Evolutionary conservation across 2,329 filamentous ascomycete species (phyloP).

Genomic region (Aspergillus arachidicola): DNA sequence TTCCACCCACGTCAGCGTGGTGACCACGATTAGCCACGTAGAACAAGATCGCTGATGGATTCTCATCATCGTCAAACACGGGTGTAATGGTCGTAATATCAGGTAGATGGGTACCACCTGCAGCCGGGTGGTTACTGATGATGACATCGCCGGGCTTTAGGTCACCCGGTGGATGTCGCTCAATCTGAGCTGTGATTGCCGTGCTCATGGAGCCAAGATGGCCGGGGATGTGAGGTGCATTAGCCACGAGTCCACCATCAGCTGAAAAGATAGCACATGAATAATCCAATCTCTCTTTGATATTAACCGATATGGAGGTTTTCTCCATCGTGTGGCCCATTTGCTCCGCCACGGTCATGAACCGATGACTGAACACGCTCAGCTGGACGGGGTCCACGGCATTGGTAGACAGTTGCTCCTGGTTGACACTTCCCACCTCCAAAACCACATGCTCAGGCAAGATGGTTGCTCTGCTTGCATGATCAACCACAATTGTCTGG

Average conservation of each 20-base stretch:
- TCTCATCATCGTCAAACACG: constrained; percentile 65
- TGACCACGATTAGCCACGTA: constrained; percentile 75
- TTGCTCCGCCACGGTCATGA: constrained; percentile 83
- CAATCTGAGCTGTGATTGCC: constrained; percentile 72
- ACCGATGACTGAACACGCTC: constrained; percentile 76
- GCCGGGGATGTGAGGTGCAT: constrained; percentile 74
- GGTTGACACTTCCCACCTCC: background rate
- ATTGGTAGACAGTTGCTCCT: background rate
- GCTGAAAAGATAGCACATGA: constrained; percentile 77
- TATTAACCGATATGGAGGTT: constrained; percentile 73
- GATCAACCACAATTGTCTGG: background rate
- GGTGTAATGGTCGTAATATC: constrained; percentile 77
- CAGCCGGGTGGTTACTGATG: constrained; percentile 72
- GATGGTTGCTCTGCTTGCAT: background rate
- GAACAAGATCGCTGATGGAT: constrained; percentile 62
- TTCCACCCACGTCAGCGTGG: constrained; percentile 69
- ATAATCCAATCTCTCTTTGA: constrained; percentile 82
- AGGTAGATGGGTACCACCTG: constrained; percentile 75
- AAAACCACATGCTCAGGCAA: constrained; percentile 2
- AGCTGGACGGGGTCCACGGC: constrained; percentile 68
- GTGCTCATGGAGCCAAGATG: constrained; percentile 79
- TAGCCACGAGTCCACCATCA: constrained; percentile 67
- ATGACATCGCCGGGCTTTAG: constrained; percentile 72
- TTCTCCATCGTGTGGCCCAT: constrained; percentile 81
- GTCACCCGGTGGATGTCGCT: constrained; percentile 66